Evolutionary conservation across 331 rosid species (phyloP).

Genomic region (Pyracantha coccinea): DNA sequence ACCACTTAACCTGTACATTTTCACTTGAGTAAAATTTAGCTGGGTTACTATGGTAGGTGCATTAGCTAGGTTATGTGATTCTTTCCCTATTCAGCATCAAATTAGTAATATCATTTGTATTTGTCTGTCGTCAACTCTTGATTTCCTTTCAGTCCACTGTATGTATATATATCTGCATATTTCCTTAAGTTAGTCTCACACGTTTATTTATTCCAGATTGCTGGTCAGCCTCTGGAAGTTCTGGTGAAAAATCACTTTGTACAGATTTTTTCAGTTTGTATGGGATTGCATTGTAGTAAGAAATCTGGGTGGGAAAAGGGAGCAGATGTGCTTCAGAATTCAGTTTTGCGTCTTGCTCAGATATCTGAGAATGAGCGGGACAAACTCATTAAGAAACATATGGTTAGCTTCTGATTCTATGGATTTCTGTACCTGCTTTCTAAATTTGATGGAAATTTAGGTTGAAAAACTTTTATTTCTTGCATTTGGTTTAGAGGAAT

Average conservation of each 20-base stretch:
- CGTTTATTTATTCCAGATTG: slow-evolving; percentile 47
- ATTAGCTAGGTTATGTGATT: not conserved
- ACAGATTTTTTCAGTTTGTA: slow-evolving; percentile 61
- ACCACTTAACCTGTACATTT: not conserved
- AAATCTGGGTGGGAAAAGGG: slow-evolving; percentile 61
- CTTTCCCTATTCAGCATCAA: not conserved
- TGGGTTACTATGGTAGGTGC: not conserved
- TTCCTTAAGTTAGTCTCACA: slow-evolving; percentile 20
- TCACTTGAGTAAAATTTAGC: not conserved
- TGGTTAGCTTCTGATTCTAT: slow-evolving; percentile 45
- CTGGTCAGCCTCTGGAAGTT: slow-evolving; percentile 53
- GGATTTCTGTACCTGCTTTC: not conserved
- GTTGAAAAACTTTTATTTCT: not conserved
- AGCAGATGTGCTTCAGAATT: slow-evolving; percentile 62
- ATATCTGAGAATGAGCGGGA: slow-evolving; percentile 79
- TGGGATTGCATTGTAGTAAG: slow-evolving; percentile 75
- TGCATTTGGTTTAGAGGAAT: not conserved
- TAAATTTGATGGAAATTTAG: not conserved
- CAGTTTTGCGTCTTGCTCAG: slow-evolving; percentile 59
- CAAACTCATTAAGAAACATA: slow-evolving; percentile 70
- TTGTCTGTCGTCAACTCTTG: not conserved
- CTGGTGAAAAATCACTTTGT: slow-evolving; percentile 65
- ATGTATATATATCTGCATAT: not conserved
- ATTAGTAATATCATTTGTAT: not conserved
- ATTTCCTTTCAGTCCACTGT: not conserved